These are phyloP conservation scores for Zasmidium angulare DNA, from an alignment of 2,329 filamentous ascomycete species.

Conservation along the genomic window DNA sequence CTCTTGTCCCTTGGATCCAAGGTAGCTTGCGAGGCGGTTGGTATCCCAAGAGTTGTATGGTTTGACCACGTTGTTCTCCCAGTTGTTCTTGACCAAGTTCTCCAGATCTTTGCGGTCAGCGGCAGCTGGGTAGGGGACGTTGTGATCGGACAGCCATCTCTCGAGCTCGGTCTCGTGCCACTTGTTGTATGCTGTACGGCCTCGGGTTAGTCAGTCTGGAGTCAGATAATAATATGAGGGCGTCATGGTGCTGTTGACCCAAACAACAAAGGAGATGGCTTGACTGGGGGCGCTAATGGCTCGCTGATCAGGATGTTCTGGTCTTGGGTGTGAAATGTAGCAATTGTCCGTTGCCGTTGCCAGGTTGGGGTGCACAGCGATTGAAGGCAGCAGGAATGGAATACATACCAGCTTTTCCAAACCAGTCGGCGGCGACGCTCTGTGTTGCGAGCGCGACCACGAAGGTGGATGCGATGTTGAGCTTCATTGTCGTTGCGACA, in stretches of 20 bases:
- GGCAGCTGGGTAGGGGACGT: constrained; percentile 84
- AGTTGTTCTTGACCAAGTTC: constrained; percentile 83
- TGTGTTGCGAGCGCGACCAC: constrained; percentile 71
- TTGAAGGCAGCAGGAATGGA: neutral
- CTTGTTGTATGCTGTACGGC: constrained; percentile 81
- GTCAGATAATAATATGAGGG: constrained; percentile 20
- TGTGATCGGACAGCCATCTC: constrained; percentile 90
- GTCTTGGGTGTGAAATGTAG: neutral
- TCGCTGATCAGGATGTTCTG: no score
- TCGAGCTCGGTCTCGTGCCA: constrained; percentile 99
- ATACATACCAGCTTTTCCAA: constrained; percentile 75
- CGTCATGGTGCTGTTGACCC: neutral
- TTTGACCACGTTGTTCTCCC: constrained; percentile 72
- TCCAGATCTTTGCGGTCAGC: constrained; percentile 95
- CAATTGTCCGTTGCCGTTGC: neutral
- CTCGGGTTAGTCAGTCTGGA: constrained; percentile 30
- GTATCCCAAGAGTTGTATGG: constrained; percentile 79
- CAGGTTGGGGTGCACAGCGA: neutral
- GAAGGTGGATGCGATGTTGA: constrained; percentile 66
- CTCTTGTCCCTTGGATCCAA: constrained; percentile 70
- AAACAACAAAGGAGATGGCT: neutral
- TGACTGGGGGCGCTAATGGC: neutral
- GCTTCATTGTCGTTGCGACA: constrained; percentile 64
- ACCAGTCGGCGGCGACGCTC: constrained; percentile 75
- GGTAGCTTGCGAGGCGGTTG: constrained; percentile 65